These are phyloP conservation scores for Penicillium cosmopolitanum DNA, from an alignment of 495 filamentous ascomycete species.

Conservation along the genomic window DNA sequence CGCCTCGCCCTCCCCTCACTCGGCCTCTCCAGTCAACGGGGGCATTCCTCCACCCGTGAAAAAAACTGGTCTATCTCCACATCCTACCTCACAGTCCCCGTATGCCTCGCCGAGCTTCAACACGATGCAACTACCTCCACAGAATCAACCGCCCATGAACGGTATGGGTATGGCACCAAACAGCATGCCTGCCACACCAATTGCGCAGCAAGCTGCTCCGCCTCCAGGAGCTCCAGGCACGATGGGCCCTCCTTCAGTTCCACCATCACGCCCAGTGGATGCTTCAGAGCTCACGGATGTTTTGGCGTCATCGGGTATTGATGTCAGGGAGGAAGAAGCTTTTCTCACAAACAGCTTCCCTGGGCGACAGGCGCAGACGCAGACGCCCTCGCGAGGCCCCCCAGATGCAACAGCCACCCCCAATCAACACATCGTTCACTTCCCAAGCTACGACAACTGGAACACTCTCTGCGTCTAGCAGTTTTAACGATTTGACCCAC, in stretches of 20 bases:
- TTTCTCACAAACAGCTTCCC: constrained; percentile 65
- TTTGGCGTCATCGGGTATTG: constrained; percentile 76
- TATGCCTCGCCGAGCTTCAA: constrained; percentile 49
- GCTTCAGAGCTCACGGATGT: constrained; percentile 77
- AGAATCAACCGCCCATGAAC: constrained; percentile 36
- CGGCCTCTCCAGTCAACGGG: constrained; percentile 47
- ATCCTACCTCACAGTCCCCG: constrained; percentile 49
- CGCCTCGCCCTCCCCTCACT: constrained; percentile 52
- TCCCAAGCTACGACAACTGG: constrained; percentile 47
- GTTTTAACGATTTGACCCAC: constrained; percentile 43
- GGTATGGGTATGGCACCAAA: constrained; percentile 38
- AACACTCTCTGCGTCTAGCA: constrained; percentile 39
- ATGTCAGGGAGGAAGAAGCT: constrained; percentile 81
- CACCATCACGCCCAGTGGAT: constrained; percentile 68
- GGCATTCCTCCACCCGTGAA: constrained; percentile 60
- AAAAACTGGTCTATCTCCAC: constrained; percentile 69
- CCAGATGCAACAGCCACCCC: constrained; percentile 42
- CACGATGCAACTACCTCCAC: constrained; percentile 45
- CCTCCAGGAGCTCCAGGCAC: constrained; percentile 51
- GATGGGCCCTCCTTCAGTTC: constrained; percentile 84
- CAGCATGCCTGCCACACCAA: constrained; percentile 34
- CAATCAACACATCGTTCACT: constrained; percentile 46
- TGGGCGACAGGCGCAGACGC: constrained; percentile 47
- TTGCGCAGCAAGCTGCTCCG: constrained; percentile 27
- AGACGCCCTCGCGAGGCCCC: constrained; percentile 47